A percentile compares a stretch with the other conserved stretches of the same genome.
These are phyloP conservation scores for Solanum sitiens DNA, from an alignment of 257 asterid species.

Conservation along the genomic window DNA sequence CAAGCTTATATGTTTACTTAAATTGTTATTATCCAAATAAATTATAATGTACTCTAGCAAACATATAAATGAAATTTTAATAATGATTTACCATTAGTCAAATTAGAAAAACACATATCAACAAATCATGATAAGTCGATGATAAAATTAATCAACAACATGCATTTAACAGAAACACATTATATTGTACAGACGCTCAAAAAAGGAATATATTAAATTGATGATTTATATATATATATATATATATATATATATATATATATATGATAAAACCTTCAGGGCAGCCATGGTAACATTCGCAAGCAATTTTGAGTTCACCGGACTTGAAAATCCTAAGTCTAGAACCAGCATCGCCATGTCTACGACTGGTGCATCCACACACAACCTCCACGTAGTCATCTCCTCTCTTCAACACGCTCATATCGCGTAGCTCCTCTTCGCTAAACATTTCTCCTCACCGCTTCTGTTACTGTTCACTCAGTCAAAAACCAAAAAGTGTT, in stretches of 20 bases:
- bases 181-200: too few relatives aligned
- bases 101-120: too few relatives aligned
- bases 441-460: background rate
- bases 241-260: too few relatives aligned
- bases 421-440: constrained; percentile 22
- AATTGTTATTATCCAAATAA: background rate
- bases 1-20: background rate
- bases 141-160: background rate
- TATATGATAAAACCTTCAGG: too few relatives aligned
- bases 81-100: too few relatives aligned
- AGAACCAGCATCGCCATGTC: constrained; percentile 41
- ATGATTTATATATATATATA: too few relatives aligned
- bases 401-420: constrained; percentile 18
- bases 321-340: constrained; percentile 34
- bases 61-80: background rate
- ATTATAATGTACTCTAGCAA: background rate
- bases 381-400: constrained; percentile 38
- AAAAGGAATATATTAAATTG: too few relatives aligned
- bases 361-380: constrained; percentile 45
- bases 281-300: constrained; percentile 23
- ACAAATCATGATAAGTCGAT: background rate
- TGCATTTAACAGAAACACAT: too few relatives aligned
- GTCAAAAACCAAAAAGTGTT: background rate
- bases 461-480: background rate
- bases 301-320: constrained; percentile 35